These are phyloP conservation scores for Annona cherimola DNA, from an alignment of 164 flowering plant species.

Conservation along the genomic window DNA sequence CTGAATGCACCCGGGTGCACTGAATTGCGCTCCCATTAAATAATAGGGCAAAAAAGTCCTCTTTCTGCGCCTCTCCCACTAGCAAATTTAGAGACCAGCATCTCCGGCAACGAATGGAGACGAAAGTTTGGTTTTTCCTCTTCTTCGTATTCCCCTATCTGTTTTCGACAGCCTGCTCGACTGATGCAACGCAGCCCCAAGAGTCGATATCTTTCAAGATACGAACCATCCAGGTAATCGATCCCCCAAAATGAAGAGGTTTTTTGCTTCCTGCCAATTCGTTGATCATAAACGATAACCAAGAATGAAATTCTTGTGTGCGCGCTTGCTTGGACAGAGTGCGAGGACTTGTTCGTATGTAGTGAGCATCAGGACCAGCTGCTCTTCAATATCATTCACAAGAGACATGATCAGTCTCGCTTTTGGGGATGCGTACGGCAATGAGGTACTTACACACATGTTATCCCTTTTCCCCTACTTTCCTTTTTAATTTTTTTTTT, in stretches of 20 bases:
- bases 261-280: not conserved
- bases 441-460: constrained; percentile 39
- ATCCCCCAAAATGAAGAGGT: too few relatives aligned
- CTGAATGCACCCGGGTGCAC: too few relatives aligned
- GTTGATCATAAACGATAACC: not conserved
- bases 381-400: constrained; percentile 54
- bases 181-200: constrained; percentile 25
- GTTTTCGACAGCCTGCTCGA: constrained; percentile 15
- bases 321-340: constrained; percentile 13
- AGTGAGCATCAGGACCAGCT: constrained; percentile 64
- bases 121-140: constrained; percentile 8
- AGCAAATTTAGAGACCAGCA: too few relatives aligned
- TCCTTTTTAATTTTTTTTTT: too few relatives aligned
- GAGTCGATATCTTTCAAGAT: constrained; percentile 32
- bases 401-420: constrained; percentile 64
- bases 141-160: constrained; percentile 8
- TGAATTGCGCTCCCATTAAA: too few relatives aligned
- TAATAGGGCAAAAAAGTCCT: too few relatives aligned
- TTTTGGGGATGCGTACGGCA: constrained; percentile 70
- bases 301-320: not conserved
- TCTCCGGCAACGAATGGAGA: constrained; percentile 6
- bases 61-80: too few relatives aligned
- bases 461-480: too few relatives aligned
- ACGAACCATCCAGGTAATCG: constrained; percentile 29
- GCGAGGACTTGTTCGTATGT: constrained; percentile 42